Conservation (phyloP, 148 eudicot species). For the Simmondsia chinensis region DNA sequence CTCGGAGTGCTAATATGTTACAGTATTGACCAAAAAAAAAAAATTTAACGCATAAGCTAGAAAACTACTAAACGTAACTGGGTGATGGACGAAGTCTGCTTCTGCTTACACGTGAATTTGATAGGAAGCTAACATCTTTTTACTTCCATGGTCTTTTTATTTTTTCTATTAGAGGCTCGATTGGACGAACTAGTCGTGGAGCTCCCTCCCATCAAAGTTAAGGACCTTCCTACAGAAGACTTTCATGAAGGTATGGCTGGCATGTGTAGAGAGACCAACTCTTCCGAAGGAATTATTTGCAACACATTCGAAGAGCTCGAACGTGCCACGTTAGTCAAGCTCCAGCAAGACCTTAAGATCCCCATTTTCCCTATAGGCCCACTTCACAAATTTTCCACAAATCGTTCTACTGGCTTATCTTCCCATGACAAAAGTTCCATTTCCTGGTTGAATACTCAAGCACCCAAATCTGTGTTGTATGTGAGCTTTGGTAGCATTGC, state of each 20-base stretch:
- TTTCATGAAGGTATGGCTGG: conserved; percentile 3
- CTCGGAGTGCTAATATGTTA: too few species aligned
- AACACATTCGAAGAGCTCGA: conserved; percentile 40
- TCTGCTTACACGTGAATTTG: too few species aligned
- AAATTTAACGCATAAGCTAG: too few species aligned
- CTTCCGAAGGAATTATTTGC: conserved; percentile 24
- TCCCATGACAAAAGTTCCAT: conserved; percentile 22
- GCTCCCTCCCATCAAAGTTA: conserved; percentile 34
- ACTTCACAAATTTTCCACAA: conserved; percentile 24
- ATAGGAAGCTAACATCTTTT: too few species aligned
- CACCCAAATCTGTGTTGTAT: conserved; percentile 27
- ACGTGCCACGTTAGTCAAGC: conserved; percentile 12
- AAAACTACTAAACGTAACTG: too few species aligned
- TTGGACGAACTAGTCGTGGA: conserved; percentile 18
- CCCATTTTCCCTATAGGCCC: conserved; percentile 35
- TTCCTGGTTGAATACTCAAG: conserved; percentile 28
- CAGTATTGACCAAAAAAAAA: too few species aligned
- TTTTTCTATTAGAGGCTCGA: conserved; percentile 5
- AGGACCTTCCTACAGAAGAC: conserved; percentile 31
- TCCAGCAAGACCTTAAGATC: conserved; percentile 5
- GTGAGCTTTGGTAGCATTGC: conserved; percentile 41
- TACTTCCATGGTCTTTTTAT: neutral
- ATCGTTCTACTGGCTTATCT: conserved; percentile 6
- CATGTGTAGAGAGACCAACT: conserved; percentile 19
- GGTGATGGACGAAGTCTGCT: too few species aligned